These are phyloP conservation scores for Bipolaris sorokiniana DNA, from an alignment of 2,329 filamentous ascomycete genomes.

Conservation along the genomic window DNA sequence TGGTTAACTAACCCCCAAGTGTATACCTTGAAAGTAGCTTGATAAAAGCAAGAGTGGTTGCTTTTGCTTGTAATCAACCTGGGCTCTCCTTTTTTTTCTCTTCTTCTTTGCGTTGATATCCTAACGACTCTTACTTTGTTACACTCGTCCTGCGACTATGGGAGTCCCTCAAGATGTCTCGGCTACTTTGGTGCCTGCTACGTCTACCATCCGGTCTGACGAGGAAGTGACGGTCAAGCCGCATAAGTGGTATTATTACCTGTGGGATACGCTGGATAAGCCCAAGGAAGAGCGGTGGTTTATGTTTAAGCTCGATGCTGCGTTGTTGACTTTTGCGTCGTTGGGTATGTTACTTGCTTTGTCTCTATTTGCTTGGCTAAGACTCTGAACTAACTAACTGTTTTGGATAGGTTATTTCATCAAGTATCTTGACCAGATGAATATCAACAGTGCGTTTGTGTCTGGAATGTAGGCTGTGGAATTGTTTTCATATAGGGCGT, in stretches of 20 bases:
- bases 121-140: too few relatives aligned
- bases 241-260: slow-evolving; percentile 25
- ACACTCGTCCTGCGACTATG: background rate
- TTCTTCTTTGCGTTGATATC: too few relatives aligned
- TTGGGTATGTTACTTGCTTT: slow-evolving; percentile 39
- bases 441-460: slow-evolving; percentile 36
- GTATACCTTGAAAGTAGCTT: background rate
- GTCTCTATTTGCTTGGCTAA: background rate
- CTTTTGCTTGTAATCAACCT: too few relatives aligned
- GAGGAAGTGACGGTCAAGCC: background rate
- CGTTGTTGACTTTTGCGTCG: slow-evolving; percentile 56
- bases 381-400: background rate
- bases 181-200: background rate
- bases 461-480: slow-evolving; percentile 26
- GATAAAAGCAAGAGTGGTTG: slow-evolving; percentile 1
- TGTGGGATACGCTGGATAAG: slow-evolving; percentile 31
- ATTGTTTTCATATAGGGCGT: rapidly evolving
- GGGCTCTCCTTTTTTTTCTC: too few relatives aligned
- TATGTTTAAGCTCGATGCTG: slow-evolving; percentile 39
- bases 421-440: slow-evolving; percentile 34
- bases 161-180: slow-evolving; percentile 2
- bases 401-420: slow-evolving; percentile 10
- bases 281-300: slow-evolving; percentile 32
- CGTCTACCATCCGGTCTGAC: background rate
- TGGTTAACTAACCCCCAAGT: too few relatives aligned